Conservation (phyloP, 108 stramenopile genomes). For the Cylindrotheca closterium region DNA sequence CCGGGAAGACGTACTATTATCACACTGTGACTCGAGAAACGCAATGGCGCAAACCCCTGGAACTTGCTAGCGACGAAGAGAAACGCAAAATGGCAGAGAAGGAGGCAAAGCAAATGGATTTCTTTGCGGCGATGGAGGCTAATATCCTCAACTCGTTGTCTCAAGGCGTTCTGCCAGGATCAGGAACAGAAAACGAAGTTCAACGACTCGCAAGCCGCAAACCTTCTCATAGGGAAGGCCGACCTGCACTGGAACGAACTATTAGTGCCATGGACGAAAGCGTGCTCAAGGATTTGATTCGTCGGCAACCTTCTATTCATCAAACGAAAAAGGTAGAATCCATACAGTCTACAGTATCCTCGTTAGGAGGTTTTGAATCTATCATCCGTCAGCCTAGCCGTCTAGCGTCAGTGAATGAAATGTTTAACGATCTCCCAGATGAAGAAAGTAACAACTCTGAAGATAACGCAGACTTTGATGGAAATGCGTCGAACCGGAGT, state of each 20-base stretch:
- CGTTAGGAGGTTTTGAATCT: conserved; percentile 10
- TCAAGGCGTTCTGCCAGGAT: conserved; percentile 31
- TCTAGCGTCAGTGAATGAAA: conserved; percentile 16
- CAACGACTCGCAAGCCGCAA: conserved; percentile 2
- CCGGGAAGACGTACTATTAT: conserved; percentile 91
- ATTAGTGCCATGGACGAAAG: conserved; percentile 68
- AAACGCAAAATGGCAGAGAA: conserved; percentile 56
- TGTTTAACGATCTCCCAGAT: conserved; percentile 23
- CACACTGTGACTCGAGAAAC: conserved; percentile 86
- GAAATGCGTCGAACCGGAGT: background rate
- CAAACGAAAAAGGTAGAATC: conserved; percentile 9
- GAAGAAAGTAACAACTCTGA: conserved; percentile 17
- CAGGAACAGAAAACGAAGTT: background rate
- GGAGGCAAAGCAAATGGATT: conserved; percentile 70
- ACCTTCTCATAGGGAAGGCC: conserved; percentile 2
- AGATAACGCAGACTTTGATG: background rate
- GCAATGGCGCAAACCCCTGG: conserved; percentile 92
- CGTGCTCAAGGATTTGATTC: conserved; percentile 41
- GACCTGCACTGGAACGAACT: conserved; percentile 47
- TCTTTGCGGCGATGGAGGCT: conserved; percentile 89
- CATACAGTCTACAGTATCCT: conserved; percentile 3
- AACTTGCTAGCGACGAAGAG: conserved; percentile 67
- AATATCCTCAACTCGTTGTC: conserved; percentile 66
- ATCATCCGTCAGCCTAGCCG: conserved; percentile 7
- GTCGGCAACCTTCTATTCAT: conserved; percentile 40